Conservation (phyloP, 345 rosid species). For the Citrus mangshanensis region DNA sequence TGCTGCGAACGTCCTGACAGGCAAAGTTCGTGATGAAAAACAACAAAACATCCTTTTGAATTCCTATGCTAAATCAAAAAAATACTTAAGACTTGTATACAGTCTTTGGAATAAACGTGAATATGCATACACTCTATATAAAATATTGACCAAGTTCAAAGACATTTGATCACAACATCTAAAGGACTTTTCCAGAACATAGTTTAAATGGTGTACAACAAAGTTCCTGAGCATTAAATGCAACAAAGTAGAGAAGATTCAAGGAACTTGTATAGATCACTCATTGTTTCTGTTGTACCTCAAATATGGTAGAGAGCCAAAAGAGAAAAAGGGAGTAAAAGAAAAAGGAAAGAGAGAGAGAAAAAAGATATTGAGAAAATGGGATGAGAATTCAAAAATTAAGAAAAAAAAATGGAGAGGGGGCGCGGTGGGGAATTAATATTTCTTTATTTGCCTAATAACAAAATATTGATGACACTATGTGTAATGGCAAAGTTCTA, state of each 20-base stretch:
- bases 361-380: neutral
- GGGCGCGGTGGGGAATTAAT: neutral
- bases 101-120: neutral
- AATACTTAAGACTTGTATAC: neutral
- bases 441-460: neutral
- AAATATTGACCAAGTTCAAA: neutral
- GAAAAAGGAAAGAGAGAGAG: neutral
- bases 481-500: neutral
- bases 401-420: neutral
- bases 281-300: neutral
- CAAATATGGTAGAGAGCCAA: neutral
- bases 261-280: neutral
- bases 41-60: neutral
- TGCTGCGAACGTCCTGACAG: slow-evolving; percentile 34
- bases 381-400: neutral
- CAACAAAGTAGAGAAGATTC: neutral
- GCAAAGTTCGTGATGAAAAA: neutral
- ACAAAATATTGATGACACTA: neutral
- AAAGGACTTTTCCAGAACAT: neutral
- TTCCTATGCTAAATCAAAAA: neutral
- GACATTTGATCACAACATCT: neutral
- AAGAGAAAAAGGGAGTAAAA: neutral
- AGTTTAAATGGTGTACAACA: neutral
- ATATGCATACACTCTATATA: neutral
- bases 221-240: neutral